phyloP scores from a whole-genome alignment of 169 alveolate genomes.

The Plasmodium inui region DNA sequence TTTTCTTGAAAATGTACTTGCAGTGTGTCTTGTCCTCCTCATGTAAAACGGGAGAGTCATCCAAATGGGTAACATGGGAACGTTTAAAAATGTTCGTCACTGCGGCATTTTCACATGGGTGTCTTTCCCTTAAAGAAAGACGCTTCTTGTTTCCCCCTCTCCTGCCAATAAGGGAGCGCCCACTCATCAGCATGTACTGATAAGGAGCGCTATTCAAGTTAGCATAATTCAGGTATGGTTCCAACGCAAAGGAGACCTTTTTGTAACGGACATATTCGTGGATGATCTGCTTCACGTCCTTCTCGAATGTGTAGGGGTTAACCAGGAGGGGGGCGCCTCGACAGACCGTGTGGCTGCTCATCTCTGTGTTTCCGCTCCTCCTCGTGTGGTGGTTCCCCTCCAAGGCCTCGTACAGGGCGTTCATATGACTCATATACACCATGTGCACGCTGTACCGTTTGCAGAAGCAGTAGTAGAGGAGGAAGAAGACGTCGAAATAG shows the following conservation, averaged over 20 bases:
- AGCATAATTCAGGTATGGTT: neutral
- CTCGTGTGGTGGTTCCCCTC: neutral
- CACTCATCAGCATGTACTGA: constrained; percentile 16
- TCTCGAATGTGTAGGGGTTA: neutral
- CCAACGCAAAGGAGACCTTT: constrained; percentile 4
- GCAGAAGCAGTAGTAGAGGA: constrained; percentile 19
- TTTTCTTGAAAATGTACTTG: neutral
- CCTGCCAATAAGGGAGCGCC: neutral
- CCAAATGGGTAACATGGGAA: neutral
- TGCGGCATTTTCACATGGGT: neutral
- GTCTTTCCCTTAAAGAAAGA: neutral
- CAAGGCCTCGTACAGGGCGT: neutral
- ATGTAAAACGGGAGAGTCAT: neutral
- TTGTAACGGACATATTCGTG: neutral
- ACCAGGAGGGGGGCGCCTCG: neutral
- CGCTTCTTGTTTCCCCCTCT: neutral
- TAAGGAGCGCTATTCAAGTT: neutral
- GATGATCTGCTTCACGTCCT: neutral
- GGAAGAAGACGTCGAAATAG: constrained; percentile 26
- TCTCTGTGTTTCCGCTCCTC: neutral
- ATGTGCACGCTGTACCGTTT: neutral
- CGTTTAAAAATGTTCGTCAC: neutral
- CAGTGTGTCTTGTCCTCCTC: neutral
- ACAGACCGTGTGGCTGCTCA: neutral
- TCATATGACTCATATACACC: constrained; percentile 14